phyloP scores from a whole-genome alignment of 2,329 filamentous ascomycete species.

The Erysiphe pisi region DNA sequence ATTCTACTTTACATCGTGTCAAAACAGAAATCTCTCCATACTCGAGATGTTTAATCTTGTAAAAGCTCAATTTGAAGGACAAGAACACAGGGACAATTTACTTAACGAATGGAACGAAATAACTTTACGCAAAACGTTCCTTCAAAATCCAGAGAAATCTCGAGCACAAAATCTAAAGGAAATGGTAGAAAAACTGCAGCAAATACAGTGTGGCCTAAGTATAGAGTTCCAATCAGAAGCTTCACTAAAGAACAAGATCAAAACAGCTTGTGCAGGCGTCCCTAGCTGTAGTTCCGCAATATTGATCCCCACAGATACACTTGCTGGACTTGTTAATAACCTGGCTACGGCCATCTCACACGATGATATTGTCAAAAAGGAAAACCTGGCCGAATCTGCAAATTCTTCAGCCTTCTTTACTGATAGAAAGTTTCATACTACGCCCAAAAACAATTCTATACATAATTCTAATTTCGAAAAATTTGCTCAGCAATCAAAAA shows the following conservation, averaged over 20 bases:
- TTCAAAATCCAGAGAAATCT: neutral
- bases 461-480: no score
- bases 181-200: neutral
- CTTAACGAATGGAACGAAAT: neutral
- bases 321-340: constrained; percentile 13
- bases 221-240: neutral
- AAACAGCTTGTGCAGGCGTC: neutral
- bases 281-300: neutral
- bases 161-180: neutral
- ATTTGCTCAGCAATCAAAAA: no score
- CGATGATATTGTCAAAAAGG: constrained; percentile 1
- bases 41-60: neutral
- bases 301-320: neutral
- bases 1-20: neutral
- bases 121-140: neutral
- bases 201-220: neutral
- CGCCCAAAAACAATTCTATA: neutral
- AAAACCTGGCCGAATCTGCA: neutral
- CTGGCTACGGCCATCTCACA: neutral
- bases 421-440: neutral
- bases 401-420: neutral
- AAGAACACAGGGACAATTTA: neutral
- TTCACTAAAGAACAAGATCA: neutral
- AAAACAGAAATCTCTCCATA: neutral
- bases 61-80: neutral